Evolutionary conservation across 202 grass and related monocot species (phyloP), one percentile per base, ranked within the genome.

Genomic region (Saccharum hybrid): DNA sequence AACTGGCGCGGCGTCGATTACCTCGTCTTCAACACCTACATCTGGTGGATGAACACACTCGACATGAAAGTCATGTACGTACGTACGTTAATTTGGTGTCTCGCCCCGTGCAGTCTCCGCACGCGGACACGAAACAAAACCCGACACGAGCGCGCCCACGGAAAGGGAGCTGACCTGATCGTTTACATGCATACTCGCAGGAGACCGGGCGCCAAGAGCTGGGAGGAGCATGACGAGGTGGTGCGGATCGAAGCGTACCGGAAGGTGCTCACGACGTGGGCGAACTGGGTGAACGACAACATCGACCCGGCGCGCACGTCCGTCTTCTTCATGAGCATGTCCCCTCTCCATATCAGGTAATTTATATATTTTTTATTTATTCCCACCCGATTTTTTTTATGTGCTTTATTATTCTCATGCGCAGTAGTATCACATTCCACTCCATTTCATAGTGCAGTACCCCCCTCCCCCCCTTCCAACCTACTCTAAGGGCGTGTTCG

Each of bases 321-420:
- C 59, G 94, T 97, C 40, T 97, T 91, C 78, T 97, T 97, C 85
- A 97, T 97, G 94, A 97, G 91, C 94, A 97, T 97, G 71, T 97
- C 94, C 0, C 94, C 94, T 36, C 91, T 94, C 30, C 94, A 97
- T 84, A 72, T 94, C 52, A 97, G 89, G 94, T 89, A 74, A 71
- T 37, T 8, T 22, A 11, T 21, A 59, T 0, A 52, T 52, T 52
- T 26, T 56, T 0, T 19, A 7, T 18, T 18, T 18, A 19, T 52
- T 19, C 22, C 10, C 10, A 28, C 1, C 59, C 59, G 59, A 62
- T 5, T 62, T 62, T 13, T 28, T 1, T 28, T 1, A 62, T 28
- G 10, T 0, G 1, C 40, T 38, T 36, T 9, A 2, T 68, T 18
- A 15, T 6, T 54, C 4, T 61, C 2, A 3, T 13, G 1, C 15